Conservation (phyloP, 768 basidiomycete genomes). For the Pisolithus orientalis region DNA sequence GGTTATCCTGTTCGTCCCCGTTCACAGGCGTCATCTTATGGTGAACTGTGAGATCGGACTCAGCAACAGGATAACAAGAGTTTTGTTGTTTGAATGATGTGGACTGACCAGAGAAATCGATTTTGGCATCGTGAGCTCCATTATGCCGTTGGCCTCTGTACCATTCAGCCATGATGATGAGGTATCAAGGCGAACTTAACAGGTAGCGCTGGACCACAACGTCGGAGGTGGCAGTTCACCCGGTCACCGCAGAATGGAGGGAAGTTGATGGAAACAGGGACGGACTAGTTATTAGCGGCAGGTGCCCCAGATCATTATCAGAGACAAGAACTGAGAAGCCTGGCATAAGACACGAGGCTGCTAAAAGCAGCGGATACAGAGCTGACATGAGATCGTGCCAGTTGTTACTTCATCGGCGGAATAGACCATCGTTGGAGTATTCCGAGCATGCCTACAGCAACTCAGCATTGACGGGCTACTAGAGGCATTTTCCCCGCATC, state of each 20-base stretch:
- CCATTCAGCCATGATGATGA: conserved; percentile 13
- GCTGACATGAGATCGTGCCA: conserved; percentile 9
- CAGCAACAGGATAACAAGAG: neutral
- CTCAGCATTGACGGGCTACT: conserved; percentile 8
- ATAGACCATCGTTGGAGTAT: too few relatives aligned
- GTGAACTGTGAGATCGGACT: conserved; percentile 2
- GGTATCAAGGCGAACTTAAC: conserved; percentile 7
- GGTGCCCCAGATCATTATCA: conserved; percentile 28
- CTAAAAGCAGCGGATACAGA: conserved; percentile 21
- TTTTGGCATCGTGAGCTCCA: neutral
- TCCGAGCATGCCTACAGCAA: too few relatives aligned
- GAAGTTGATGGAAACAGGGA: conserved; percentile 10
- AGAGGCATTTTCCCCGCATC: conserved; percentile 9
- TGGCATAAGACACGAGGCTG: conserved; percentile 30
- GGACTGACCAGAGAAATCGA: neutral
- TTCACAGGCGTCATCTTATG: conserved; percentile 3
- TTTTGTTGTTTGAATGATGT: too few relatives aligned
- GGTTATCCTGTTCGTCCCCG: conserved; percentile 18
- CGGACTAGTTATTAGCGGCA: conserved; percentile 18
- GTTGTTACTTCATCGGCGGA: conserved; percentile 21
- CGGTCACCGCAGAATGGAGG: conserved; percentile 9
- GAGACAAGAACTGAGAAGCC: conserved; percentile 15
- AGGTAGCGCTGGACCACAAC: conserved; percentile 11
- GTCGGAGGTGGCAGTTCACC: conserved; percentile 12
- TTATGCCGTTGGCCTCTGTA: neutral